Evolutionary conservation across 192 early-diverging fungal genomes (phyloP), one percentile per base, ranked within the genome.

Genomic region (Coemansia sp.): DNA sequence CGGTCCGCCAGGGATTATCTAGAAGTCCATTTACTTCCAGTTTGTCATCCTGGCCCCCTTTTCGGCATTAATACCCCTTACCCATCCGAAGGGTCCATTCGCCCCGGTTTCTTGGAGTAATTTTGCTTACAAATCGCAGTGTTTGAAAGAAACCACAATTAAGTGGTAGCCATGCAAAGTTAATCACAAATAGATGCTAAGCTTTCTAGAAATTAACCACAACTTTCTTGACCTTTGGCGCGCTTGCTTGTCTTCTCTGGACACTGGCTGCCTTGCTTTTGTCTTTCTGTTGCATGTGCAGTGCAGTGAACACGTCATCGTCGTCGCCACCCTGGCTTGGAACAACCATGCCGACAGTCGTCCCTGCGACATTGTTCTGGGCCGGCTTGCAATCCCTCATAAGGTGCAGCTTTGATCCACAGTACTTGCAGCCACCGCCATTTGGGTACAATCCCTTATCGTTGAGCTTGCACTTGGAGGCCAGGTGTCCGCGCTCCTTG

Each of bases 251-350:
- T 43, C 64, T 56, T 35, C 48, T 57, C 28, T 37, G 53, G 1
- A 34, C 13, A 9, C 46, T 57, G 7, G 42, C 55, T 52, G 48
- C 25, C 48, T 59, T 74, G 33, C 49, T 52, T 57, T 69, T 72
- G 62, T 72, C 79, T 23, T 64, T 52, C 46, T 82, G 79, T 57
- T 70, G 60, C 35, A 55, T 66, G 40, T 46, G 67, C 33, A 82
- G 68, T 5, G 79, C 71, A 7, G 61, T 68, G 69, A 77, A 81
- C 35, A 81, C 65, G 37, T 96, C 94, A 78, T 98, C 95, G 70
- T 98, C 95, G 78, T 98, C 95, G 45, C 91, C 93, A 49, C 93
- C 93, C 74, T 97, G 93, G n/a, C 80, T 73, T 18, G 86, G 67
- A 56, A 93, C 87, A 49, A 95, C 87, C 61, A 84, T 92, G 35